phyloP scores from a whole-genome alignment of 345 rosid genomes.

The Lepidium didymum region DNA sequence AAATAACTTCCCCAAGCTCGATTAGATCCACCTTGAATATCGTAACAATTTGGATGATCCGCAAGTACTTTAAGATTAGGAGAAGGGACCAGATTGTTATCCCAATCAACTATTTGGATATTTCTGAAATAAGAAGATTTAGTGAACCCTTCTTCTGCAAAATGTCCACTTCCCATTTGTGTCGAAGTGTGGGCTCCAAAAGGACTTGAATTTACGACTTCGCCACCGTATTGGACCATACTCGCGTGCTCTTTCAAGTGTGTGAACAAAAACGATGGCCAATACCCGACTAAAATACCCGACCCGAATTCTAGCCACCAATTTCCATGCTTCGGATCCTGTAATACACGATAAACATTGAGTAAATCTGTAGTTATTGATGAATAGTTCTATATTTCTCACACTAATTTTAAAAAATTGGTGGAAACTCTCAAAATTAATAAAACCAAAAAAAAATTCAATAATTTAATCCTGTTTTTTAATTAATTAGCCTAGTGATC shows the following conservation, averaged over 20 bases:
- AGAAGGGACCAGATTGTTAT: conserved; percentile 73
- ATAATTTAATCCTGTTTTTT: no score
- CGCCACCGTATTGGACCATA: conserved; percentile 99
- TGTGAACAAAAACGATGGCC: conserved; percentile 90
- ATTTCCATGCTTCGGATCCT: conserved; percentile 99
- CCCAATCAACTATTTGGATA: conserved; percentile 92
- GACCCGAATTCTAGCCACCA: conserved; percentile 99
- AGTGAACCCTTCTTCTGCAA: conserved; percentile 84
- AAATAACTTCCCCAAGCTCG: conserved; percentile 91
- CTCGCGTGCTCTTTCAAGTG: conserved; percentile 84
- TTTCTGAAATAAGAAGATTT: conserved; percentile 94
- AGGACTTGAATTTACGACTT: conserved; percentile 66
- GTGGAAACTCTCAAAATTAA: background rate
- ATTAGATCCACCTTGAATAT: conserved; percentile 75
- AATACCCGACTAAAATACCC: conserved; percentile 87
- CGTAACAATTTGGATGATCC: conserved; percentile 86
- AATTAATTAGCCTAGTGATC: no score
- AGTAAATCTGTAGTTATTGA: background rate
- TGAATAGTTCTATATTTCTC: background rate
- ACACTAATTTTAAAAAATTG: no score
- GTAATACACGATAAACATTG: background rate
- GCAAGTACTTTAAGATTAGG: conserved; percentile 64
- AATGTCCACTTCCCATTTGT: conserved; percentile 97
- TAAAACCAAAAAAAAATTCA: no score
- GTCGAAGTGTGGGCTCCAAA: conserved; percentile 81